phyloP scores from a whole-genome alignment of 1,139 yeast genomes.

The Blastobotrys niveus region DNA sequence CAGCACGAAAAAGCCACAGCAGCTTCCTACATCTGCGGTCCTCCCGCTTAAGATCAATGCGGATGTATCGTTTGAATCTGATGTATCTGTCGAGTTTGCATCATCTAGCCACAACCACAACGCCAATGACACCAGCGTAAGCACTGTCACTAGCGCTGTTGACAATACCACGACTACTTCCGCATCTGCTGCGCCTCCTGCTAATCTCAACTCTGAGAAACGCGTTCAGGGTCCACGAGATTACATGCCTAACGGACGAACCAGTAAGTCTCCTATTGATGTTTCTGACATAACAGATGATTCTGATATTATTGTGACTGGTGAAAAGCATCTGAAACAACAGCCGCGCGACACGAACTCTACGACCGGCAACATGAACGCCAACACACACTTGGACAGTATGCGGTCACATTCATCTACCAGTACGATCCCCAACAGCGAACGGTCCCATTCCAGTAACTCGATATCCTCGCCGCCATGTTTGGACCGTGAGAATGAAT shows the following conservation, averaged over 20 bases:
- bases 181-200: too few relatives aligned
- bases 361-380: background rate
- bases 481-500: slow-evolving; percentile 19
- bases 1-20: too few relatives aligned
- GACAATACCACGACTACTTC: too few relatives aligned
- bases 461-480: slow-evolving; percentile 19
- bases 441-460: slow-evolving; percentile 12
- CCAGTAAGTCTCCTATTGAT: background rate
- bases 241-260: background rate
- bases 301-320: slow-evolving; percentile 12
- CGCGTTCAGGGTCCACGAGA: slow-evolving; percentile 9
- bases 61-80: too few relatives aligned
- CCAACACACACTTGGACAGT: background rate
- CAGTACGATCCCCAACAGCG: slow-evolving; percentile 3
- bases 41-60: too few relatives aligned
- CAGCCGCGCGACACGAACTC: background rate
- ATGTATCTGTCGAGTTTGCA: too few relatives aligned
- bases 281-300: slow-evolving; percentile 1
- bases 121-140: too few relatives aligned
- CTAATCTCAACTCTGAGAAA: too few relatives aligned
- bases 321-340: slow-evolving; percentile 3
- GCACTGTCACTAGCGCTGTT: too few relatives aligned
- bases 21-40: too few relatives aligned
- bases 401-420: slow-evolving; percentile 4
- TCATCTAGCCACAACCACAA: too few relatives aligned